Percentiles rank a stretch among this genome's conserved stretches.
These are phyloP conservation scores for Alternaria angustiovoidea DNA, from an alignment of 2,329 filamentous ascomycete species.

Conservation along the genomic window DNA sequence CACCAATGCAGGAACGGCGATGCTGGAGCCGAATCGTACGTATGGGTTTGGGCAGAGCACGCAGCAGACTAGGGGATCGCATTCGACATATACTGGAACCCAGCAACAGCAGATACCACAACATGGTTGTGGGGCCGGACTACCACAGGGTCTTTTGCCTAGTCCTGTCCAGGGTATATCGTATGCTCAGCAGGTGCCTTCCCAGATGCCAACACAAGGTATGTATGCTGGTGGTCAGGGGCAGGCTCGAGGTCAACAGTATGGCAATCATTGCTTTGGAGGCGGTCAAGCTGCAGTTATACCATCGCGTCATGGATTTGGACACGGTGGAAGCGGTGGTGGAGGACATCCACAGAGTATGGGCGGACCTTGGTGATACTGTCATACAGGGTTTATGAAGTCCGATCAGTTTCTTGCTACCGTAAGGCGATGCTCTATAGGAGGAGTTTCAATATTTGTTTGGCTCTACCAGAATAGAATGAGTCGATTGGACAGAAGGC, in stretches of 20 bases:
- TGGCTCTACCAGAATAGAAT: neutral
- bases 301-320: neutral
- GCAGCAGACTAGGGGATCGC: conserved; percentile 5
- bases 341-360: conserved; percentile 17
- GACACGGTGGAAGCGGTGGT: neutral
- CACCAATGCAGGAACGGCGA: neutral
- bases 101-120: conserved; percentile 5
- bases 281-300: neutral
- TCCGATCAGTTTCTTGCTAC: neutral
- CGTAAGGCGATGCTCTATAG: neutral
- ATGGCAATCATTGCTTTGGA: neutral
- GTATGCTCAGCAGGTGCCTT: conserved; percentile 6
- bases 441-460: neutral
- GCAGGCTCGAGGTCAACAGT: neutral
- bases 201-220: conserved; percentile 7
- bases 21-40: conserved; percentile 10
- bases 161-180: conserved; percentile 5
- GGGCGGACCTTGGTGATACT: conserved; percentile 14
- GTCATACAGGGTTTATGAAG: neutral
- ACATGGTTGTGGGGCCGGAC: neutral
- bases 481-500: neutral
- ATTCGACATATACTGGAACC: neutral
- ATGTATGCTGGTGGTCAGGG: neutral
- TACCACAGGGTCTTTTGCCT: neutral
- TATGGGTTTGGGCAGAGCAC: conserved; percentile 18